Evolutionary conservation across 495 filamentous ascomycete species (phyloP), one percentile per base, ranked within the genome.

Genomic region (Aspergillus baeticus): DNA sequence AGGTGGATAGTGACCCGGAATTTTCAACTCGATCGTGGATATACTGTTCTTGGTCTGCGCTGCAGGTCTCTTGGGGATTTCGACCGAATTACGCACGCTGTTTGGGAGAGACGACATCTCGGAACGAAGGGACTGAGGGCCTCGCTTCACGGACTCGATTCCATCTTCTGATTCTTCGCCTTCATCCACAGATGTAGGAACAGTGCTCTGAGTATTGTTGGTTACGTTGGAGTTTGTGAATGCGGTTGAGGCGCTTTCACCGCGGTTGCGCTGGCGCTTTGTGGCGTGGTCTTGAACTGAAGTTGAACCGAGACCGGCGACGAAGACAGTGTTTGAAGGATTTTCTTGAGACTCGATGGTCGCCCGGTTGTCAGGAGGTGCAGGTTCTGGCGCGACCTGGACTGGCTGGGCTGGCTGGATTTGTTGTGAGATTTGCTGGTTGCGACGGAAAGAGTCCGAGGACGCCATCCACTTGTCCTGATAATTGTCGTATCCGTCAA

Each of bases 381-480:
- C 11, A 17, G 62, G 38, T 10, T 42, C 33, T 14, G 26, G 26
- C 8, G 26, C 26, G 8, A 8, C 4, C 26, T 29, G 26, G 8
- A 29, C 26, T 29, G 26, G 26, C 26, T 29, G 26, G 8, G 8
- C 26, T 29, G 26, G 26, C n/a, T n/a, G n/a, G n/a, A n/a, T n/a
- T n/a, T 39, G 48, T 29, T 65, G 47, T 14, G 42, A 52, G 22
- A 67, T 46, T 17, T 41, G 59, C 38, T 69, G 63, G 17, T 58
- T 64, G 51, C 72, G 64, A 46, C 58, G 63, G 39, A 52, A 59
- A 17, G 66, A 54, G n/a, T 65, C 65, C 8, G 70, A 51, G 6
- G 71, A 61, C 13, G 63, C 68, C 56, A 79, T 74, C 73, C 72
- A 81, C 26, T 70, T 70, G 1, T 74, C 75, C 41, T 78, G 76